Evolutionary conservation across 2,329 filamentous ascomycete genomes (phyloP), one percentile per base, ranked within the genome.

Genomic region (Ophiostoma ulmi): DNA sequence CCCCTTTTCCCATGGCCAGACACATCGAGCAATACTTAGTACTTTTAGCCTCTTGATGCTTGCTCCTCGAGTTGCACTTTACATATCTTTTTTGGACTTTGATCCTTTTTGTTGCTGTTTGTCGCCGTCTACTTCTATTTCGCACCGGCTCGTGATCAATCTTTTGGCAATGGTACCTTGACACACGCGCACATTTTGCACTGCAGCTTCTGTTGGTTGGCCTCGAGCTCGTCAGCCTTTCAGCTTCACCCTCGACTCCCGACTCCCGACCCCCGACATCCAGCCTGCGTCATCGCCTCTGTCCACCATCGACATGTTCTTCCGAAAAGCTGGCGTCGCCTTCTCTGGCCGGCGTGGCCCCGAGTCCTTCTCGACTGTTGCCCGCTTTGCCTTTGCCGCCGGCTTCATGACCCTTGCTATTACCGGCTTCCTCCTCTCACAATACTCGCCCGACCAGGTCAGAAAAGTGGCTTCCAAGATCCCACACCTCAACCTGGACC

Each of bases 321-420:
- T 72, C 22, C 70, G 67, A 44, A 71, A 63, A 8, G 39, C 63
- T 3, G 67, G 69, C 44, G 22, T 35, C 26, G 69, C 36, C 69
- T 69, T 69, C 7, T 68, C 72, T 14, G 44, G 72, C 65, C 70
- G 68, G 10, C 70, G 38, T 11, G 67, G 69, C 20, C 72, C 72
- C 5, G 48, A 63, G 2, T 71, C 70, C 14, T 73, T 73, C 41
- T 72, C 72, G 41, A 22, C 71, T n/a, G 48, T 73, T 6, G 70
- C 69, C 11, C 72, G 73, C n/a, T 74, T 73, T 41, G 70, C 68
- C 70, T 61, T 73, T 36, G 67, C 71, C 39, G 72, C 70, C n/a
- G 73, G 69, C 52, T 20, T 72, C 7, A 14, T 74, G 41, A 71
- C 70, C 2, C 39, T 74, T 20, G 64, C 52, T 41, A 61, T 41